These are phyloP conservation scores for Trichoderma sp. DNA, from an alignment of 2,329 filamentous ascomycete genomes.

Conservation along the genomic window DNA sequence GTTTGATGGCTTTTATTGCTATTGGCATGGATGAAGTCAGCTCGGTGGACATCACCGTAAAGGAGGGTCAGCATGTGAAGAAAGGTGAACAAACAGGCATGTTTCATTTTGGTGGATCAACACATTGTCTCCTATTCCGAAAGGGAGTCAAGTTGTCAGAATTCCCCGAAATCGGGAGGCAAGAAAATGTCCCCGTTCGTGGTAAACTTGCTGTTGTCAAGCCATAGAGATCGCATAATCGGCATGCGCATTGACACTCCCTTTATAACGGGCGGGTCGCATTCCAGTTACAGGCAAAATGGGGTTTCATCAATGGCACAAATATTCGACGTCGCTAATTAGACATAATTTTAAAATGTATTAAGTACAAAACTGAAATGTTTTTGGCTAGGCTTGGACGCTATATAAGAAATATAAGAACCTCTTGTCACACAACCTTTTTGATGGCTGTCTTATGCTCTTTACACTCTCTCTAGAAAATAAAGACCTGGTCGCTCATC, in stretches of 20 bases:
- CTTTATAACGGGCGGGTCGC: not conserved
- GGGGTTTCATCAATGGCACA: not conserved
- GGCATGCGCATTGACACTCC: not conserved
- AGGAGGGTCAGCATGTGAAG: slow-evolving; percentile 59
- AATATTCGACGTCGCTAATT: not conserved
- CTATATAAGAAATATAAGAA: not conserved
- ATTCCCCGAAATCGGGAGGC: slow-evolving; percentile 35
- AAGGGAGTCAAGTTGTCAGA: slow-evolving; percentile 49
- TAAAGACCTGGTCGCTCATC: slow-evolving; percentile 54
- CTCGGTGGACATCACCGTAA: slow-evolving; percentile 68
- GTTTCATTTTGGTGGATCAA: slow-evolving; percentile 78
- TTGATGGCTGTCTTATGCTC: slow-evolving; percentile 7
- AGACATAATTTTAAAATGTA: not conserved
- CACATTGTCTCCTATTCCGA: slow-evolving; percentile 66
- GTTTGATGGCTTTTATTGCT: slow-evolving; percentile 66
- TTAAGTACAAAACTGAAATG: not conserved
- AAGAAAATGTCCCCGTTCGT: slow-evolving; percentile 41
- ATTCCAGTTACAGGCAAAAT: not conserved
- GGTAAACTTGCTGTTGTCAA: slow-evolving; percentile 36
- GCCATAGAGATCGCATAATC: not conserved
- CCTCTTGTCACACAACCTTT: not conserved
- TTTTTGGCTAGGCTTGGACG: not conserved
- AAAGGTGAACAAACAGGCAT: slow-evolving; percentile 74
- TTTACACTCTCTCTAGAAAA: slow-evolving; percentile 50
- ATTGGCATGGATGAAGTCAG: slow-evolving; percentile 77